Evolutionary conservation across 2,329 filamentous ascomycete species (phyloP).

Genomic region (Alternaria sp.): DNA sequence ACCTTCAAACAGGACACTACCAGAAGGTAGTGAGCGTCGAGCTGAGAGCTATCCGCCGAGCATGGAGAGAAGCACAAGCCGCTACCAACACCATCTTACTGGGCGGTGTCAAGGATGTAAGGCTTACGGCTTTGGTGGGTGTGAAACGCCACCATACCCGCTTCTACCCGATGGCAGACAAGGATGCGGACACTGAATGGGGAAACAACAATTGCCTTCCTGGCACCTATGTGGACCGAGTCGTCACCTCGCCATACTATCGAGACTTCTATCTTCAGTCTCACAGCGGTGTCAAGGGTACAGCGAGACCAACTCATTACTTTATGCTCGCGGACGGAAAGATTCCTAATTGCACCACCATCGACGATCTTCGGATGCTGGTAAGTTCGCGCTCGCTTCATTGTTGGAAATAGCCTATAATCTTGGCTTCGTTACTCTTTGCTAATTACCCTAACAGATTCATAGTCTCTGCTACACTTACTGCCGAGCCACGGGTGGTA

Average conservation of each 20-base stretch:
- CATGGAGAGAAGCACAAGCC: background rate
- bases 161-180: background rate
- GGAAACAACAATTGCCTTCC: background rate
- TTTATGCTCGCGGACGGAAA: background rate
- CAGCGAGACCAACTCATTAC: background rate
- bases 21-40: background rate
- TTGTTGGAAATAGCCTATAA: background rate
- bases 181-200: background rate
- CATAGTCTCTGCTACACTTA: background rate
- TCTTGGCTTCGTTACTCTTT: background rate
- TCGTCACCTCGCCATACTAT: background rate
- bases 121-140: background rate
- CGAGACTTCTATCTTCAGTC: too few species aligned
- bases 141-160: background rate
- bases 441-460: background rate
- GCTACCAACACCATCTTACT: background rate
- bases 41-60: background rate
- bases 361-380: background rate
- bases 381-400: background rate
- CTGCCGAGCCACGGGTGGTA: background rate
- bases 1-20: background rate
- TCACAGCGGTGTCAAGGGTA: too few species aligned
- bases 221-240: background rate
- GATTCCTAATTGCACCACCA: background rate
- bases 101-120: background rate